phyloP scores from a whole-genome alignment of 1,284 basidiomycete species.

The Rhodotorula sp. region DNA sequence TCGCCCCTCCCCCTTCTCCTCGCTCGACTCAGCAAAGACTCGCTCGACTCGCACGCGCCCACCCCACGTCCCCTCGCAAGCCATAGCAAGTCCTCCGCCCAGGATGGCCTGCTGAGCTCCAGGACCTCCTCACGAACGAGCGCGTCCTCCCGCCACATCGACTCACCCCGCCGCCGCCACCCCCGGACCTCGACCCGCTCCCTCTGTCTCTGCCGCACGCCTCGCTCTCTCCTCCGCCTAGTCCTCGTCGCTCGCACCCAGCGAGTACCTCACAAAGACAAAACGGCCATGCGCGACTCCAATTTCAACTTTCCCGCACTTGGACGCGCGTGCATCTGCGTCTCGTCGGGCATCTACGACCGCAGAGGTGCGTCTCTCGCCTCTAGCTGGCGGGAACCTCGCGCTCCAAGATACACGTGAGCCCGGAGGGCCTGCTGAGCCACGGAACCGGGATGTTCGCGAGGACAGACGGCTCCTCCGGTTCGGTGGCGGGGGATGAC shows the following conservation, averaged over 20 bases:
- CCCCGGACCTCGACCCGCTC: not conserved
- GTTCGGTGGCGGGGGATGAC: too few relatives aligned
- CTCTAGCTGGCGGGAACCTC: too few relatives aligned
- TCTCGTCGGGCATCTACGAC: slow-evolving; percentile 93
- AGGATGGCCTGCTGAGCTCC: not conserved
- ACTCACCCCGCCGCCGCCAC: not conserved
- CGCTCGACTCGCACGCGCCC: too few relatives aligned
- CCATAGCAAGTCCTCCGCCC: too few relatives aligned
- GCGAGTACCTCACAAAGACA: not conserved
- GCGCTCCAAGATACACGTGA: too few relatives aligned
- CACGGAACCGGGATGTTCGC: too few relatives aligned
- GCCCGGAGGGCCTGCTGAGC: too few relatives aligned
- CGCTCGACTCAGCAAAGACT: not conserved
- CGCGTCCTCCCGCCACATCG: too few relatives aligned
- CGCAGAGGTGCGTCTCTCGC: slow-evolving; percentile 70
- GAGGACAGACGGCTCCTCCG: too few relatives aligned
- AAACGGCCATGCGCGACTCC: slow-evolving; percentile 78
- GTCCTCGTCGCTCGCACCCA: not conserved
- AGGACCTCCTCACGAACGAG: not conserved
- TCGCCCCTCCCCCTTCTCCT: too few relatives aligned
- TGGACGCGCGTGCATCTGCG: slow-evolving; percentile 93
- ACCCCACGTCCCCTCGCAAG: too few relatives aligned
- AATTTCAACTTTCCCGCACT: slow-evolving; percentile 94
- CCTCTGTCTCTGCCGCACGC: too few relatives aligned
- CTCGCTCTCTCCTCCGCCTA: not conserved